phyloP scores from a whole-genome alignment of 306 rosid genomes.

The Oxytropis ochrocephala region DNA sequence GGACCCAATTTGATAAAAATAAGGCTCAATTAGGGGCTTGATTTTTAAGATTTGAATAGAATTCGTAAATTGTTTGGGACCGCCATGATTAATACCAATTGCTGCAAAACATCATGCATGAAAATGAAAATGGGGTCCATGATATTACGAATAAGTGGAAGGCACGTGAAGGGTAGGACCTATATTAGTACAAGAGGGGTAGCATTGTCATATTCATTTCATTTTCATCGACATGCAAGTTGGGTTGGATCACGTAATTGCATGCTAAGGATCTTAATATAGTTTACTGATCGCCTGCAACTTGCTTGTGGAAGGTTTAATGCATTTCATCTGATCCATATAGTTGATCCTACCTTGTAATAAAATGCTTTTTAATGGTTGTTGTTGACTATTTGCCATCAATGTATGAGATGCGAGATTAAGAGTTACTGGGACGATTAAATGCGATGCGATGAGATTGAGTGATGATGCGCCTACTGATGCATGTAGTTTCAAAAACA shows the following conservation, averaged over 20 bases:
- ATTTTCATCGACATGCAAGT: constrained; percentile 15
- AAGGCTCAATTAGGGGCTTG: too few species aligned
- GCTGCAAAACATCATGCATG: constrained; percentile 17
- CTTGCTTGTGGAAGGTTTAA: constrained; percentile 10
- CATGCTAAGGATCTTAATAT: constrained; percentile 5
- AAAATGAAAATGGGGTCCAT: not conserved
- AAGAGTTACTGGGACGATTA: too few species aligned
- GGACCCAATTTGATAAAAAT: too few species aligned
- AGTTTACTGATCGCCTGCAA: not conserved
- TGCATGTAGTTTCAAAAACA: too few species aligned
- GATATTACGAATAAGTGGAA: constrained; percentile 10
- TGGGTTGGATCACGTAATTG: constrained; percentile 16
- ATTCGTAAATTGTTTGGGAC: too few species aligned
- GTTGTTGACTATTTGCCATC: too few species aligned
- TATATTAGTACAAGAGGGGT: constrained; percentile 14
- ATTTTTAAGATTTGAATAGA: too few species aligned
- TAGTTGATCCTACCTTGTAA: too few species aligned
- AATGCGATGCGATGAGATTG: too few species aligned
- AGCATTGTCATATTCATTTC: constrained; percentile 28
- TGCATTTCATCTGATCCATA: not conserved
- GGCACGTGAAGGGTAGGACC: constrained; percentile 42
- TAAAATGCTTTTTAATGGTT: too few species aligned
- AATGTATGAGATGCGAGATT: too few species aligned
- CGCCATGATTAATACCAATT: not conserved
- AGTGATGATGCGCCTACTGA: too few species aligned